Conservation (phyloP, 73 alveolate species). For the Tetrahymena borealis region DNA sequence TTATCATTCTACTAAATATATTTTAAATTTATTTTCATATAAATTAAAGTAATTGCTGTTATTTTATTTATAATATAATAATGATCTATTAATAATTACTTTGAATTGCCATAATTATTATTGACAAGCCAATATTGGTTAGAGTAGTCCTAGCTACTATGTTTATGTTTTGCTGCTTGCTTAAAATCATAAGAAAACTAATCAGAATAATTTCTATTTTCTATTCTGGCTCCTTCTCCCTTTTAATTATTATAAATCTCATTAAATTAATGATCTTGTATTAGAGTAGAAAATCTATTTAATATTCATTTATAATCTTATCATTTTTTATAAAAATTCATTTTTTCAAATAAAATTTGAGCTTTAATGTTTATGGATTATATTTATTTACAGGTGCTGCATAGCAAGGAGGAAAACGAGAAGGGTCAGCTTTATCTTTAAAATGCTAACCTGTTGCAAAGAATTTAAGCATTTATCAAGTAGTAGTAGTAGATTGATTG, state of each 20-base stretch:
- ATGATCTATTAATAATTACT: background rate
- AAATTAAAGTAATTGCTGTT: background rate
- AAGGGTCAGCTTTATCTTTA: background rate
- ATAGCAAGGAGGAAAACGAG: background rate
- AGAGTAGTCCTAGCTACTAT: background rate
- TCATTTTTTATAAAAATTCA: no score
- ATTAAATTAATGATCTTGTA: background rate
- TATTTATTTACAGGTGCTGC: background rate
- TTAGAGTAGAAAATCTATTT: background rate
- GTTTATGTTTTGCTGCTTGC: background rate
- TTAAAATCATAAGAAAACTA: background rate
- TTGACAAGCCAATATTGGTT: background rate
- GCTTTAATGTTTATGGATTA: no score
- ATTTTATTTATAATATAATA: background rate
- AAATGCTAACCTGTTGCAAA: background rate
- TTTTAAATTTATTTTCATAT: background rate
- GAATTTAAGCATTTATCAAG: background rate
- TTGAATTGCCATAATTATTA: background rate
- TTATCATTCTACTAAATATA: no score
- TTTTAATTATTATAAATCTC: background rate
- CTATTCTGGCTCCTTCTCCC: background rate
- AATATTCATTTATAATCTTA: no score
- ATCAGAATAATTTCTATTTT: background rate
- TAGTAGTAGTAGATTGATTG: no score
- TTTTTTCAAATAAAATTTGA: no score